Conservation (phyloP, 371 early-diverging fungal genomes). For the Apophysomyces variabilis region DNA sequence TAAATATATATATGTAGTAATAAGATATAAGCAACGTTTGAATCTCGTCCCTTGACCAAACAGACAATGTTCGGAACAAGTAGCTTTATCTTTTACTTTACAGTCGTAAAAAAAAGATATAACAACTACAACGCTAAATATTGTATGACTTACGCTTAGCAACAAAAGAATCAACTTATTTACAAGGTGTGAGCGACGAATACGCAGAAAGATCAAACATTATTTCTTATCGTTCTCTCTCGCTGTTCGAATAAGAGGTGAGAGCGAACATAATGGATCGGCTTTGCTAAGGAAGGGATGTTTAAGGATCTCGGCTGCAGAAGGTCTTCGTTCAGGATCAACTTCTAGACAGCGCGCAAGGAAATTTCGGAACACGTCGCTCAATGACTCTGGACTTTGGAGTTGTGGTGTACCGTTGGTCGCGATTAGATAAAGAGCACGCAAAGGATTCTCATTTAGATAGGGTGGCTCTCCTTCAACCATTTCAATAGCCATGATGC, state of each 20-base stretch:
- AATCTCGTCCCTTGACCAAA: too few relatives aligned
- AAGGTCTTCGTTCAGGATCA: conserved; percentile 82
- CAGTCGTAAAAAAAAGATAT: background rate
- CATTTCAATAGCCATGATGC: conserved; percentile 96
- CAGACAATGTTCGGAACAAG: background rate
- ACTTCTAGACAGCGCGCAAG: conserved; percentile 81
- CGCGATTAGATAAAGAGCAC: conserved; percentile 91
- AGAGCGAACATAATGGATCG: conserved; percentile 82
- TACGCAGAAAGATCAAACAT: background rate
- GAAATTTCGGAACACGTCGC: conserved; percentile 81
- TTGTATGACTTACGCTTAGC: background rate
- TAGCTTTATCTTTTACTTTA: background rate
- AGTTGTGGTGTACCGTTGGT: conserved; percentile 94
- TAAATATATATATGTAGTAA: too few relatives aligned
- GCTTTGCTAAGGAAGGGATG: conserved; percentile 91
- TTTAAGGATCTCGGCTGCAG: conserved; percentile 72
- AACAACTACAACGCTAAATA: background rate
- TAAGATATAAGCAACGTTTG: too few relatives aligned
- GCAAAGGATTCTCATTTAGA: conserved; percentile 85
- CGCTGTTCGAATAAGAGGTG: conserved; percentile 88
- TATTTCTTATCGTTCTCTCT: conserved; percentile 50
- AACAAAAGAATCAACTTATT: conserved; percentile 1
- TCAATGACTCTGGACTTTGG: conserved; percentile 84
- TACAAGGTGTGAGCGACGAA: conserved; percentile 1
- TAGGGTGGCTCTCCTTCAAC: conserved; percentile 97